Conservation (phyloP, 106 monocot species). For the Ottelia alismoides region DNA sequence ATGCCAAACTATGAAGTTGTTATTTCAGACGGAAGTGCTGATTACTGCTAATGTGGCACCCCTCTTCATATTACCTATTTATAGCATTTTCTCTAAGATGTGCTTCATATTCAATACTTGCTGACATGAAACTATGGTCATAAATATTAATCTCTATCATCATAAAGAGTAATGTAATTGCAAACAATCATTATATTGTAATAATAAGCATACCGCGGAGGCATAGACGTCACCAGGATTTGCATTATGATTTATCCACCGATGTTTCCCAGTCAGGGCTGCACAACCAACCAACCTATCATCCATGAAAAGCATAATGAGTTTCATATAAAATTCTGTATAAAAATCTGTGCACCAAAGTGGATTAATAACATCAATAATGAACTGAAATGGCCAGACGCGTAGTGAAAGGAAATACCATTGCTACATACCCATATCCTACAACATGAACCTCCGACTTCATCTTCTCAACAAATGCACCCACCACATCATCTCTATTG, state of each 20-base stretch:
- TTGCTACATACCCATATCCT: constrained; percentile 43
- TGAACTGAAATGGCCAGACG: not conserved
- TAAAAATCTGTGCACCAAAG: not conserved
- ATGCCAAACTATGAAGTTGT: too few relatives aligned
- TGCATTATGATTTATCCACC: constrained; percentile 35
- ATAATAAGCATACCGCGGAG: constrained; percentile 18
- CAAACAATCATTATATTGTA: too few relatives aligned
- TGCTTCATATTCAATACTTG: too few relatives aligned
- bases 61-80: too few relatives aligned
- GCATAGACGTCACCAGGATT: constrained; percentile 3
- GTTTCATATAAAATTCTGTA: not conserved
- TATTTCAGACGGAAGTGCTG: too few relatives aligned
- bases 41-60: too few relatives aligned
- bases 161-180: too few relatives aligned
- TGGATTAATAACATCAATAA: not conserved
- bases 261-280: constrained; percentile 43
- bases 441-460: constrained; percentile 39
- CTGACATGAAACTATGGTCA: too few relatives aligned
- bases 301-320: constrained; percentile 1
- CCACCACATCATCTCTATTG: not conserved
- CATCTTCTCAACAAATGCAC: constrained; percentile 55
- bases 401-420: not conserved
- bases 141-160: too few relatives aligned
- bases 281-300: constrained; percentile 53
- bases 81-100: too few relatives aligned